Evolutionary conservation across 2,329 filamentous ascomycete species (phyloP), one percentile per base, ranked within the genome.

Genomic region (Chalara sp.): DNA sequence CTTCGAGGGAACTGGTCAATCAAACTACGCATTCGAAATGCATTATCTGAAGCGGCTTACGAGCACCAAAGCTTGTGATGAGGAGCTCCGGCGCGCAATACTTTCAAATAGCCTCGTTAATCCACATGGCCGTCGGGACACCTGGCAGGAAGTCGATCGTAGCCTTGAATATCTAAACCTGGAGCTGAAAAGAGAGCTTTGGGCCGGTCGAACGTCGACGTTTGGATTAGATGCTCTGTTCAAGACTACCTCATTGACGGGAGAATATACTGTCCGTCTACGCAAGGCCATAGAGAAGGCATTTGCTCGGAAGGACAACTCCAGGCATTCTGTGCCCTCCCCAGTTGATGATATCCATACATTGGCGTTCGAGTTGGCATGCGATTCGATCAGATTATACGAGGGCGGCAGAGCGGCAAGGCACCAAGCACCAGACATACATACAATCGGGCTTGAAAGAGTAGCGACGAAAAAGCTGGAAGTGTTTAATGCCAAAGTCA

Each of bases 221-320:
- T 48, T 48, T 43, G 37, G 47, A 48, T 42, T 48, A 43, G 47
- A 48, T 48, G 35, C 47, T 48, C 37, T 48, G 29, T 48, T 48
- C 47, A 48, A 48, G 47, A 43, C 47, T 48, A 48, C n/a, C 41
- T 48, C 28, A 12, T 48, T 48, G 28, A 48, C 37, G 43, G 47
- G 13, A 32, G 47, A 48, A 44, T 48, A n/a, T n/a, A n/a, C n/a
- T n/a, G n/a, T n/a, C n/a, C n/a, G n/a, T n/a, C n/a, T n/a, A n/a
- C n/a, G n/a, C n/a, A 49, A 49, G 48, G 48, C 41, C 13, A 45
- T 49, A 2, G 48, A 49, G 32, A 49, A 49, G 48, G 40, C 40
- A 49, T 49, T 49, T 49, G 32, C 32, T 45, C 6, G 40, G 40
- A 49, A 49, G 1, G 11, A 5, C 21, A 49, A 49, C 40, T 43